Percentiles rank a stretch among this genome's conserved stretches.
phyloP scores from a whole-genome alignment of 352 stramenopile genomes.

The Globisporangium nunn region DNA sequence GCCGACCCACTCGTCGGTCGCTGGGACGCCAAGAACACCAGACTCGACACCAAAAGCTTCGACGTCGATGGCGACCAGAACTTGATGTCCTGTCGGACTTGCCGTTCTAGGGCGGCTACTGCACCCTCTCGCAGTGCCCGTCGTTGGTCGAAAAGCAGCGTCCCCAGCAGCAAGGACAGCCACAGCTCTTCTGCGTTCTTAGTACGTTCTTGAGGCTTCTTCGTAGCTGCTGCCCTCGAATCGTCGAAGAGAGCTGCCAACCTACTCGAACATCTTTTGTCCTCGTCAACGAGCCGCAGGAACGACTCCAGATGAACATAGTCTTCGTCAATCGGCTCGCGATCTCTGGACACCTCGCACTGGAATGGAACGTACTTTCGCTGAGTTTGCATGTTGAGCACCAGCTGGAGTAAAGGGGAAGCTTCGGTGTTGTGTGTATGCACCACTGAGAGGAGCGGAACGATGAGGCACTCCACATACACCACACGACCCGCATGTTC shows the following conservation, averaged over 20 bases:
- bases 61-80: constrained; percentile 23
- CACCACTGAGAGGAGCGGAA: constrained; percentile 47
- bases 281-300: constrained; percentile 23
- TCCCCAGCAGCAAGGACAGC: constrained; percentile 26
- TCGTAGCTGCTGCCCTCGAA: neutral
- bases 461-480: constrained; percentile 51
- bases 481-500: constrained; percentile 16
- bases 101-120: constrained; percentile 29
- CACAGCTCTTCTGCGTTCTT: constrained; percentile 17
- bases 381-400: constrained; percentile 24
- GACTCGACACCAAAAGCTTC: constrained; percentile 50
- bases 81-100: constrained; percentile 16
- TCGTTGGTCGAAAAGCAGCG: constrained; percentile 31
- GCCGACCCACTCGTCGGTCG: constrained; percentile 1
- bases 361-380: constrained; percentile 12
- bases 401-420: constrained; percentile 29
- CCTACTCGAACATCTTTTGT: constrained; percentile 20
- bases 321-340: constrained; percentile 6
- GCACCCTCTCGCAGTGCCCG: constrained; percentile 16
- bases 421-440: constrained; percentile 20
- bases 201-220: neutral
- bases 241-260: constrained; percentile 30
- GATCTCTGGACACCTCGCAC: neutral
- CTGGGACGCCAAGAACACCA: constrained; percentile 54
- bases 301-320: constrained; percentile 22